Conservation (phyloP, 169 alveolate species). For the Toxoplasma gondii region DNA sequence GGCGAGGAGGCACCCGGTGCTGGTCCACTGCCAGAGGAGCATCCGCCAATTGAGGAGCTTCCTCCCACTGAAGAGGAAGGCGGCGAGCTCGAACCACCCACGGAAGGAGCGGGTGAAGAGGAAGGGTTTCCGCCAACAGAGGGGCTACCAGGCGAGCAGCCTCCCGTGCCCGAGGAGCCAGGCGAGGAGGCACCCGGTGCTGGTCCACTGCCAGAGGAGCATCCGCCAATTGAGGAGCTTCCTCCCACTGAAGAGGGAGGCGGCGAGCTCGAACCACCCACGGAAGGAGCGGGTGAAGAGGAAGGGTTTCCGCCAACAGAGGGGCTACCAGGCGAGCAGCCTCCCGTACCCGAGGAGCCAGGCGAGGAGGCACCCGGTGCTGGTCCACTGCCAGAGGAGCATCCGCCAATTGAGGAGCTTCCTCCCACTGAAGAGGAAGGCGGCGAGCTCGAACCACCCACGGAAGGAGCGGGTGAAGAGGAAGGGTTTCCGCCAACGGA, state of each 20-base stretch:
- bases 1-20: not conserved
- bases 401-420: not conserved
- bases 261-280: not conserved
- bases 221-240: constrained; percentile 8
- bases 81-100: not conserved
- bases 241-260: not conserved
- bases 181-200: not conserved
- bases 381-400: not conserved
- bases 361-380: not conserved
- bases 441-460: not conserved
- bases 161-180: not conserved
- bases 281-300: not conserved
- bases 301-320: not conserved
- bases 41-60: not conserved
- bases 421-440: not conserved
- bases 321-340: not conserved
- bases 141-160: not conserved
- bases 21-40: not conserved
- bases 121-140: not conserved
- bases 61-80: too few relatives aligned
- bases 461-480: not conserved
- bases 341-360: not conserved
- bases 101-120: not conserved
- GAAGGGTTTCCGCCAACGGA: too few relatives aligned
- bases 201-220: not conserved